Evolutionary conservation across 75 land plant species (phyloP).

Genomic region (Cryptomeria japonica): DNA sequence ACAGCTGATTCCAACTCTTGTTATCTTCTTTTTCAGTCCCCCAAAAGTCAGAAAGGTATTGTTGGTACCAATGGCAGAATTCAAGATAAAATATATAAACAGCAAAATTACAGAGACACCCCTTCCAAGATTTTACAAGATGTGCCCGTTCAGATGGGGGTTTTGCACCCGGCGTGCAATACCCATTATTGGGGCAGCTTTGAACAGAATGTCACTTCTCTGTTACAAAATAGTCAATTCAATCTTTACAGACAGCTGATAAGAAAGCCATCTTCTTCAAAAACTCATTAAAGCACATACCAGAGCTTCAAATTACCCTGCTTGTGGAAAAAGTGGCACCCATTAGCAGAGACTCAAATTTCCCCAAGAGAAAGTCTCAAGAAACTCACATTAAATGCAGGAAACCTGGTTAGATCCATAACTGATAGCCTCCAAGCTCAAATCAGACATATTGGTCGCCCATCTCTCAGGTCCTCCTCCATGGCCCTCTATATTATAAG

Average conservation of each 20-base stretch:
- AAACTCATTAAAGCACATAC: neutral
- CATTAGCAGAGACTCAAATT: neutral
- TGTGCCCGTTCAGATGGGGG: neutral
- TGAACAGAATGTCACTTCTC: neutral
- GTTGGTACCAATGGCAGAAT: neutral
- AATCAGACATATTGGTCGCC: constrained; percentile 70
- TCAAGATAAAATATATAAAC: neutral
- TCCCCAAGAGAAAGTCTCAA: neutral
- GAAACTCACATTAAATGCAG: constrained; percentile 17
- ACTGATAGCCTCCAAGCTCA: constrained; percentile 63
- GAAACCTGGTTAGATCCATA: constrained; percentile 65
- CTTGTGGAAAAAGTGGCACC: neutral
- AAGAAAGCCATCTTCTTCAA: neutral
- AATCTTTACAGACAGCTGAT: neutral
- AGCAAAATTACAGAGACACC: neutral
- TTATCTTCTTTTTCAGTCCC: neutral
- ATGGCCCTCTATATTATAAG: constrained; percentile 62
- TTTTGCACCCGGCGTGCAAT: neutral
- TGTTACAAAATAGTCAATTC: neutral
- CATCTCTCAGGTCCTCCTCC: constrained; percentile 58
- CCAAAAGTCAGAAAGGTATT: neutral
- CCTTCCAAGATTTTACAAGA: neutral
- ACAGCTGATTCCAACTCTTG: too few relatives aligned
- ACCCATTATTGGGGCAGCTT: neutral
- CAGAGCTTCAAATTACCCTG: neutral